Evolutionary conservation across 495 filamentous ascomycete genomes (phyloP), one percentile per base, ranked within the genome.

Genomic region (Hypoxylon fuscum): DNA sequence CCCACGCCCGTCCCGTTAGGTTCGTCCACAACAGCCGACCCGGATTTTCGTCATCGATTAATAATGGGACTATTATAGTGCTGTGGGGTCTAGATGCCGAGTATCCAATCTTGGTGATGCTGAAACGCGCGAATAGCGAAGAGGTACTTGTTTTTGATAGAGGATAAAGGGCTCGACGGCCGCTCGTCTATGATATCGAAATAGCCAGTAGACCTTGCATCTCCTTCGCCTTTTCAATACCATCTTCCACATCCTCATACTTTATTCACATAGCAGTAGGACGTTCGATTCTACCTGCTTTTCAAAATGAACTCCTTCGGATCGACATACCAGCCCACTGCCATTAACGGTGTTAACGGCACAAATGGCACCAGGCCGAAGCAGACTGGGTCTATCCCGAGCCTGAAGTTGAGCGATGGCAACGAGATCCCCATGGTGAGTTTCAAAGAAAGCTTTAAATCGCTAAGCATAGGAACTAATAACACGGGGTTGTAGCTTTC

Each of bases 391-490:
- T n/a, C n/a, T n/a, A n/a, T n/a, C n/a, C n/a, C n/a, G n/a, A n/a
- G n/a, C n/a, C n/a, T n/a, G n/a, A n/a, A n/a, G n/a, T n/a, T n/a
- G n/a, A n/a, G n/a, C n/a, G n/a, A n/a, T n/a, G n/a, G n/a, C n/a
- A n/a, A n/a, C n/a, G 81, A 83, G 20, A 87, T 95, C 22, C 91
- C 92, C 12, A 76, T 91, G 74, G 89, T 90, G 68, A 72, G 83
- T 72, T 23, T n/a, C 20, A 1, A 2, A 18, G 11, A 12, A 35
- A 35, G 12, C 14, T 25, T 6, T 21, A 37, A 17, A 47, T 1
- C 23, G 29, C n/a, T 11, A 14, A 17, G 14, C 17, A 14, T 22
- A 18, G 14, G n/a, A 1, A 12, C 44, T 60, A 14, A 60, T 12
- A 10, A 49, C 29, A 45, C 56, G 48, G 5, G 40, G 62, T 52